Base-by-base conservation (phyloP, 202 grass and related monocot genomes). In the Schoenoplectus tabernaemontani region DNA sequence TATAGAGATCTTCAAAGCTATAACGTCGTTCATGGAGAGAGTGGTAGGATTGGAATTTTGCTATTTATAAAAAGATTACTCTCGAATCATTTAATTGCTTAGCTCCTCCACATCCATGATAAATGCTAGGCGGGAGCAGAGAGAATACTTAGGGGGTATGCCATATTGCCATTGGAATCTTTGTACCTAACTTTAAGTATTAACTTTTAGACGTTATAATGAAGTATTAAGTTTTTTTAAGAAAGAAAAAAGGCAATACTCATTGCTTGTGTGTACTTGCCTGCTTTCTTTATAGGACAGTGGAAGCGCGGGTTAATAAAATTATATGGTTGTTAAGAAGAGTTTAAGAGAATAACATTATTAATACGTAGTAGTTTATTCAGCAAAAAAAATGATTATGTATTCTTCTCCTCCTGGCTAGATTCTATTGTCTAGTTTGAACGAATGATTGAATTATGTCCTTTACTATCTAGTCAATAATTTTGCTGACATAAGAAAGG, bases 1-100 rank as follows among this genome's bases (percentile, higher is more conserved):
- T n/a, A 82, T 23, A 15, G 66, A 82, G 47, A 71, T 69, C 50
- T 58, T 71, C 7, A 56, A n/a, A 56, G 54, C 53, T 44, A 57
- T 54, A 2, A 23, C 30, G 47, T 71, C 39, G 16, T 60, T 79
- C 54, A 61, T 79, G 57, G 28, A 62, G 51, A 1, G 13, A 43
- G 10, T 2, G 7, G 4, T 61, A 44, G 15, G 42, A 28, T n/a
- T 48, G 58, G 10, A 41, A 79, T 44, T 79, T 63, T 63, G 38
- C 59, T 32, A 63, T 79, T 19, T 43, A 17, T 63, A n/a, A 24
- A 28, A 41, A 47, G 6, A 30, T 61, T 44, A 44, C 22, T 62
- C 32, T 28, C 17, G 46, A 78, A 62, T 16, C 34, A 24, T 68
- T 39, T 9, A 56, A 1, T 56, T 56, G 51, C 51, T 61, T 63